Base-by-base conservation (phyloP, 1,284 basidiomycete genomes). In the Polyporus tsugae region DNA sequence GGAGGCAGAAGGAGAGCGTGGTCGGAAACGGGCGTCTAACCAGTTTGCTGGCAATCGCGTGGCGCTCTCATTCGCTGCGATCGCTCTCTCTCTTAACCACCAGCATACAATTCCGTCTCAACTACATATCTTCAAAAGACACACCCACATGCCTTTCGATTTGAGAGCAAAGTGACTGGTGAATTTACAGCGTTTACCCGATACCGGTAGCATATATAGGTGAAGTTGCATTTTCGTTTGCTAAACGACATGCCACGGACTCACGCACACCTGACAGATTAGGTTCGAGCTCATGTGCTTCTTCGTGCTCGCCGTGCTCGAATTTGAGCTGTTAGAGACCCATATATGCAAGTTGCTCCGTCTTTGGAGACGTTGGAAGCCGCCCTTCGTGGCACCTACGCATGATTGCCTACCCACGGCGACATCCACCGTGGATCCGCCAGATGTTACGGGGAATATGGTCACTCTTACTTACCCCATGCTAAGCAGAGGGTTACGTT, bases 41-140 rank as follows among this genome's bases (percentile, higher is more conserved):
- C n/a, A 11, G 41, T 39, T 36, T 49, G 61, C 64, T 69, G 62
- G 68, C 64, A 53, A 22, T 60, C 35, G 46, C 39, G 46, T 52
- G 46, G 46, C 6, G 29, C 29, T 15, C 2, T 49, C 46, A 52
- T 62, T 38, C 3, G 46, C 49, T 41, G 29, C 25, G 52, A 29
- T 29, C 2, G 9, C 33, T 39, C 38, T 46, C 44, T 46, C n/a
- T 29, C 6, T 33, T 33, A 52, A 52, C 35, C 64, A 41, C 35
- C 42, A 36, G 39, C 41, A 44, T 35, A 3, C 38, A 25, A 22
- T 17, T 10, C 22, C 13, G 9, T 29, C 7, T 35, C 29, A 33
- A 35, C 19, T 25, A 25, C 22, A 9, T 29, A 2, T 29, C 29
- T 29, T 6, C 55, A 9, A 33, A 10, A 19, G 33, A 7, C 55